Conservation (phyloP, 345 rosid genomes). For the Populus deltoides region DNA sequence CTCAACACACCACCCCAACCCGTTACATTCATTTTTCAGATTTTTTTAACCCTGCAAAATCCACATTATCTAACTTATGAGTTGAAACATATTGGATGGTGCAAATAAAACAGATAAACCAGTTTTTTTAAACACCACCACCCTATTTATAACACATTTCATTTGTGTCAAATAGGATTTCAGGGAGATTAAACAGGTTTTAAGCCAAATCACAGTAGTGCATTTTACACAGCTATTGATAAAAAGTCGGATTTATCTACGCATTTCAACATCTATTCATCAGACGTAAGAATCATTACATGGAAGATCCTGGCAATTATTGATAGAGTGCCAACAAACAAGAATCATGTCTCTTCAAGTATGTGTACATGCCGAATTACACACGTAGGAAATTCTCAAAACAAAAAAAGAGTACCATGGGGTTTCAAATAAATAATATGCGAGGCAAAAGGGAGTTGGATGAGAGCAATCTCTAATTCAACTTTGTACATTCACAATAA, state of each 20-base stretch:
- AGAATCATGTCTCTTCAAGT: background rate
- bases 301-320: background rate
- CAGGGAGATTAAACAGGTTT: background rate
- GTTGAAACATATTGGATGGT: too few relatives aligned
- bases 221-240: background rate
- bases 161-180: background rate
- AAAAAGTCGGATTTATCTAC: background rate
- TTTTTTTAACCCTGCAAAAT: too few relatives aligned
- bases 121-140: too few relatives aligned
- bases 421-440: background rate
- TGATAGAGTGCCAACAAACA: background rate
- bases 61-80: too few relatives aligned
- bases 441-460: background rate
- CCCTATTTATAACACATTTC: background rate
- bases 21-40: too few relatives aligned
- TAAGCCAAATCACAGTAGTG: too few relatives aligned
- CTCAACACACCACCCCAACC: too few relatives aligned
- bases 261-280: background rate
- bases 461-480: slow-evolving; percentile 2
- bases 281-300: background rate
- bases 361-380: background rate
- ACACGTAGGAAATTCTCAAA: background rate
- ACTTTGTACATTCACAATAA: slow-evolving; percentile 30
- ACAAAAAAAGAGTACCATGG: background rate
- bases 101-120: too few relatives aligned